Base-by-base conservation (phyloP, 2,329 filamentous ascomycete genomes). In the Scortechinia acanthostroma region DNA sequence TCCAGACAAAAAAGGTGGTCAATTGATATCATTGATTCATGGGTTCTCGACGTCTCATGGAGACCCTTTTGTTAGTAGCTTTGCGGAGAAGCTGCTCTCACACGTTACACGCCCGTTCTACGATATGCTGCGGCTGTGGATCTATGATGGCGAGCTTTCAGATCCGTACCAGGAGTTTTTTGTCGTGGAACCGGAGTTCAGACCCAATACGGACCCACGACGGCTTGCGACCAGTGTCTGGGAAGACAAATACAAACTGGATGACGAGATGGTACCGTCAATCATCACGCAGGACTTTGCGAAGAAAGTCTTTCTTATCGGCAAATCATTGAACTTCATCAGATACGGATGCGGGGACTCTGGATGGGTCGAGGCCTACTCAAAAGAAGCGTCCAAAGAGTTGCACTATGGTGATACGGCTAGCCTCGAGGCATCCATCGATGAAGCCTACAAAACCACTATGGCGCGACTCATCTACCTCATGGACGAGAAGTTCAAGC, bases 261-360 rank as follows among this genome's bases (percentile, higher is more conserved):
- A 88, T 53, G 76, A 86, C 47, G 75, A 78, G 42, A 93, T 96
- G 86, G 83, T 96, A 20, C 93, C 93, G 0, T 91, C 85, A 35
- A 97, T 97, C 56, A 90, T 96, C 53, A 94, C 89, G 0, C 76
- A 86, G 40, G 91, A 95, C 49, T 96, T 98, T 64, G 90, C 93
- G 0, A 88, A 93, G 53, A 96, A 96, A 58, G 88, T 98, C 4
- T 97, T 97, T 55, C 69, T 98, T 4, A 98, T 98, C 54, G 93
- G 93, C 46, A 98, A 98, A 63, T 95, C 91, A 3, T 75, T 98
- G 45, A 98, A 98, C 63, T 98, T 98, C 64, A 96, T 98, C 59
- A 84, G 93, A 20, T 91, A 96, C 63, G 91, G 90, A 53, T 98
- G 93, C 59, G 86, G 86, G 5, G 94, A 98, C 60, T 88, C 90